These are phyloP conservation scores for Russula ochroleuca DNA, from an alignment of 768 basidiomycete species.

Conservation along the genomic window DNA sequence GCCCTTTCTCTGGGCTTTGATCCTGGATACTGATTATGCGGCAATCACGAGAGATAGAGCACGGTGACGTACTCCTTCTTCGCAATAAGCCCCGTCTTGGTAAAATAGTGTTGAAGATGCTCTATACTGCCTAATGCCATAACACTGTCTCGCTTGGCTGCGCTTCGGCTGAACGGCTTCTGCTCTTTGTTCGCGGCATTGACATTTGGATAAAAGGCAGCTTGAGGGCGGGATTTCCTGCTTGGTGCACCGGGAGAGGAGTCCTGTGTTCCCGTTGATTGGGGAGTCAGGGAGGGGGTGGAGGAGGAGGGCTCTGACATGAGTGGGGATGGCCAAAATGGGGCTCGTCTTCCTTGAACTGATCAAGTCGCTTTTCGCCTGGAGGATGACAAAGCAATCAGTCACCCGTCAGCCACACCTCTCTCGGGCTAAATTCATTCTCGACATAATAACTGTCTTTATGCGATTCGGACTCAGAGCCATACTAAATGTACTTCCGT, in stretches of 20 bases:
- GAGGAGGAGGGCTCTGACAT: slow-evolving; percentile 39
- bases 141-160: slow-evolving; percentile 90
- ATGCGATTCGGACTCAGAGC: too few species aligned
- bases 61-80: slow-evolving; percentile 58
- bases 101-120: slow-evolving; percentile 93
- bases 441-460: too few species aligned
- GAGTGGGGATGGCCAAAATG: not conserved
- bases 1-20: slow-evolving; percentile 48
- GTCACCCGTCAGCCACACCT: too few species aligned
- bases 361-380: not conserved
- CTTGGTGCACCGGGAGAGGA: slow-evolving; percentile 35
- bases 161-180: slow-evolving; percentile 86
- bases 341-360: not conserved
- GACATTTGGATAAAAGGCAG: slow-evolving; percentile 74
- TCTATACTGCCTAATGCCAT: slow-evolving; percentile 95
- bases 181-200: slow-evolving; percentile 65
- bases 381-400: not conserved
- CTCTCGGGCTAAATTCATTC: too few species aligned
- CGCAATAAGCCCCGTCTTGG: slow-evolving; percentile 74
- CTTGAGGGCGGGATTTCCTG: slow-evolving; percentile 58
- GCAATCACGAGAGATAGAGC: not conserved
- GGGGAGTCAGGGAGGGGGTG: slow-evolving; percentile 57
- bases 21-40: slow-evolving; percentile 34
- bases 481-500: too few species aligned
- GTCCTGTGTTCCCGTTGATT: slow-evolving; percentile 49